Evolutionary conservation across 2,329 filamentous ascomycete genomes (phyloP), one percentile per base, ranked within the genome.

Genomic region (Fusarium sp.): DNA sequence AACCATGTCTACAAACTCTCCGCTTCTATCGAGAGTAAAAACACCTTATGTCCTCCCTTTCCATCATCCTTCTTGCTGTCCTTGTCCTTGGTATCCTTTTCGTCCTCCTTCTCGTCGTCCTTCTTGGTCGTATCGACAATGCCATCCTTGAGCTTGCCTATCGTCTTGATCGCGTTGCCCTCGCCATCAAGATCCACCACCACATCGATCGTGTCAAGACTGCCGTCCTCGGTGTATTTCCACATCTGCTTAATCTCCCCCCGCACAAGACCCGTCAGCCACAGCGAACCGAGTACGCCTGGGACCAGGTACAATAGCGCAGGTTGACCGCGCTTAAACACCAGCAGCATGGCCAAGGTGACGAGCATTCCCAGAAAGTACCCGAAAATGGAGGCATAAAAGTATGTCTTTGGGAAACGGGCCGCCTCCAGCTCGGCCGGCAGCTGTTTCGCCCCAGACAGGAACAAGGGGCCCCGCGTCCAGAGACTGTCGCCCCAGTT

Each of bases 231-330:
- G 0, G 91, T 95, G 79, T 95, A 98, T 4, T 86, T 86, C 93
- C 94, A 97, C 90, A 98, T 92, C 47, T 91, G 83, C 60, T 85
- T 86, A 3, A 96, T 73, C 79, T 98, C 95, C 3, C 95, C 93
- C 12, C 91, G 90, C 20, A 88, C 80, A 6, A 91, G 76, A 0
- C 93, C 96, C 2, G 93, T 97, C 4, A 91, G 82, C 93, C 94
- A 97, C 1, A 97, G 80, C 2, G 92, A 89, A 2, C 89, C 86
- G 6, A 98, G 84, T 0, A 98, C 94, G 1, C 94, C 92, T 0
- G 96, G 96, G 0, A 98, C 97, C 8, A 99, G 90, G 80, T 98
- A 98, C 15, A 99, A 85, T 35, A 99, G 87, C 9, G 97, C 96
- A 0, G 96, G 96, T 80, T 99, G 96, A 4, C 94, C 94, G 71